A percentile compares a stretch with the other conserved stretches of the same genome.
phyloP scores from a whole-genome alignment of 179 eudicot species.

The Silene vulgaris region DNA sequence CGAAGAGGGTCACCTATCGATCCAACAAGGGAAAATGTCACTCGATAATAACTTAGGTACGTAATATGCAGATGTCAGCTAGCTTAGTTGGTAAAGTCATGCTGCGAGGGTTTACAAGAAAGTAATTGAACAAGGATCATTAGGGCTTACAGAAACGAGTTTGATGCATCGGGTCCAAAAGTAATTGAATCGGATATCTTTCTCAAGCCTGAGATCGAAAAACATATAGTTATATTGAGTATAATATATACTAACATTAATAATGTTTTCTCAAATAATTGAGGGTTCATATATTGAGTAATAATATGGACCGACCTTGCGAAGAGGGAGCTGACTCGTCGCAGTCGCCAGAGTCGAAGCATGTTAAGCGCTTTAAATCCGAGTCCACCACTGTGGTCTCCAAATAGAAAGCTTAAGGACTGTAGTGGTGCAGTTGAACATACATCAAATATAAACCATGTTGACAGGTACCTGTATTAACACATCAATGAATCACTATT shows the following conservation, averaged over 20 bases:
- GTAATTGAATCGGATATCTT: constrained; percentile 82
- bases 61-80: too few relatives aligned
- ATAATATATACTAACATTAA: too few relatives aligned
- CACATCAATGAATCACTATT: too few relatives aligned
- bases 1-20: constrained; percentile 72
- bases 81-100: too few relatives aligned
- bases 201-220: constrained; percentile 61
- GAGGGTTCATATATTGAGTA: background rate
- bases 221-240: too few relatives aligned
- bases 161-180: constrained; percentile 92
- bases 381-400: constrained; percentile 45
- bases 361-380: constrained; percentile 71
- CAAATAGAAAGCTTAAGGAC: constrained; percentile 53
- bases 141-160: constrained; percentile 61
- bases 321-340: constrained; percentile 82
- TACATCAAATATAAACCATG: constrained; percentile 80
- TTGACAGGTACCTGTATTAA: constrained; percentile 62
- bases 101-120: too few relatives aligned
- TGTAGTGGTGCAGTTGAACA: constrained; percentile 79
- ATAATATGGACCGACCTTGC: constrained; percentile 60
- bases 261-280: too few relatives aligned
- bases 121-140: too few relatives aligned
- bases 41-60: too few relatives aligned
- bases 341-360: constrained; percentile 93
- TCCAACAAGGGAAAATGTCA: background rate